phyloP scores from a whole-genome alignment of 345 rosid species.

The Cardiospermum halicacabum region DNA sequence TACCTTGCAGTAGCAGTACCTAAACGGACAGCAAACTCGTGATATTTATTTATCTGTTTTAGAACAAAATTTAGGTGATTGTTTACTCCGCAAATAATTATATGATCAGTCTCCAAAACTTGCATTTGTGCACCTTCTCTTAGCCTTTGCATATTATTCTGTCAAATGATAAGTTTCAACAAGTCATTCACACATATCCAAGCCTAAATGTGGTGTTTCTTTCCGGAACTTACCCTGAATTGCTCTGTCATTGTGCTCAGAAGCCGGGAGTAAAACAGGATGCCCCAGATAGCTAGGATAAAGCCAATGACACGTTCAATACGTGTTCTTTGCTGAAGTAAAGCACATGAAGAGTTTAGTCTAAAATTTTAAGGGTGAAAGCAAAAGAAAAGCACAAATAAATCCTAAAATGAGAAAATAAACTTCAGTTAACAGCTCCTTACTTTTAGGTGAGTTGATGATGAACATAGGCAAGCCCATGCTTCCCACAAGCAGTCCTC shows the following conservation, averaged over 20 bases:
- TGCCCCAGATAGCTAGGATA: conserved; percentile 90
- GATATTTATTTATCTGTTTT: conserved; percentile 87
- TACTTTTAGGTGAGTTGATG: conserved; percentile 87
- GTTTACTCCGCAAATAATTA: conserved; percentile 82
- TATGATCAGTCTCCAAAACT: conserved; percentile 89
- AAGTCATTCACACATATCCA: conserved; percentile 16
- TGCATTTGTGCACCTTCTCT: conserved; percentile 98
- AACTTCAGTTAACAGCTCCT: conserved; percentile 17
- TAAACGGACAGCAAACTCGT: conserved; percentile 82
- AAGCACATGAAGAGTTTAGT: conserved; percentile 22
- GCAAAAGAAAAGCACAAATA: conserved; percentile 6
- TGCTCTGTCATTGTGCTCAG: conserved; percentile 98
- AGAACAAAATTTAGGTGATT: conserved; percentile 75
- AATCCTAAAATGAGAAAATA: conserved; percentile 9
- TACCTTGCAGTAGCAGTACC: conserved; percentile 95
- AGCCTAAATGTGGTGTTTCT: conserved; percentile 10
- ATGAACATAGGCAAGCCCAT: conserved; percentile 93
- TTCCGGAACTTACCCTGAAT: conserved; percentile 59
- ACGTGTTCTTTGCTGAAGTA: conserved; percentile 88
- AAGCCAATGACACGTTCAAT: conserved; percentile 80
- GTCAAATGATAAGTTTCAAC: conserved; percentile 23
- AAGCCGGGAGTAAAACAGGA: conserved; percentile 85
- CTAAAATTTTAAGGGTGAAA: conserved; percentile 2
- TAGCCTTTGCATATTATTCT: conserved; percentile 87
- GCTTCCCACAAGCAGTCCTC: conserved; percentile 99